Base-by-base conservation (phyloP, 805 yeast genomes). In the Ogataea neopini region DNA sequence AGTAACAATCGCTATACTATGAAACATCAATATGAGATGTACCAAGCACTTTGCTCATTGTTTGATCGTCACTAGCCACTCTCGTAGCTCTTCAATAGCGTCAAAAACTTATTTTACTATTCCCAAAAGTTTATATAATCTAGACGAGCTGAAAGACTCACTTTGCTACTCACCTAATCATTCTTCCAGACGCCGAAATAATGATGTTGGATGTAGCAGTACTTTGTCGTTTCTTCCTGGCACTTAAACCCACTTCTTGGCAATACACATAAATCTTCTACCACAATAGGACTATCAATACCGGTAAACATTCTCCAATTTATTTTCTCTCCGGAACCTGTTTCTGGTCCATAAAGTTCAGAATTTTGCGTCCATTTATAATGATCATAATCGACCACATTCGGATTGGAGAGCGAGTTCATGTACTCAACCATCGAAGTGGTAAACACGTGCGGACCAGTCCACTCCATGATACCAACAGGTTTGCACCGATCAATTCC, bases 361-460 rank as follows among this genome's bases (percentile, higher is more conserved):
- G 40, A 32, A 32, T 28, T 30, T 15, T 43, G 41, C 6, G 34
- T 45, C 17, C 30, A 26, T 22, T 56, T 39, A 6, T 33, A 39
- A 10, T 25, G 19, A 14, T 47, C 43, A 33, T 43, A 43, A 30
- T 56, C 57, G n/a, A 38, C 41, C 7, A 56, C 34, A 13, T 19
- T 23, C 11, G 48, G 44, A 26, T 37, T 39, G 34, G 26, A 13
- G 18, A 35, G 42, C n/a, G 15, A 20, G 59, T 79, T 79, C 56
- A 79, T 58, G 57, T 76, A 77, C 9, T 61, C 60, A 59, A 76
- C 67, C 4, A 78, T 57, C 1, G 69, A 66, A 47, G 76, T 78
- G 1, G 84, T 77, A 70, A 79, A 79, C 18, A 68, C 55, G 1
- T 76, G 81, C 13, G 76, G 69, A 0, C 84, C 84, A 0, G 83